Evolutionary conservation across 176 grass and related monocot species (phyloP).

Genomic region (Eragrostis curvula): DNA sequence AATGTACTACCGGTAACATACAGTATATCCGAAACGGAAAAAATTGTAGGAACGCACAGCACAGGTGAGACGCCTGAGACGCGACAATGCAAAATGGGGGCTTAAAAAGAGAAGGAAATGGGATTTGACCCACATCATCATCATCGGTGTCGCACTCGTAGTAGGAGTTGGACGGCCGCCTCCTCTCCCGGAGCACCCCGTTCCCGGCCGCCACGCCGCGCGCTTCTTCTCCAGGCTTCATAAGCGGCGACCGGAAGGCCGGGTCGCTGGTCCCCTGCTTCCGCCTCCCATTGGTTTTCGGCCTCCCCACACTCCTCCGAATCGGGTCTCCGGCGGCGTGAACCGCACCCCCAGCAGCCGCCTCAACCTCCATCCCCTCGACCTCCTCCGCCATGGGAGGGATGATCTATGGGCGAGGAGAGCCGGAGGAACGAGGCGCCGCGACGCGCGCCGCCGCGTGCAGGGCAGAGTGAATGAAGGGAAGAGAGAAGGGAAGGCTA

Average conservation of each 20-base stretch:
- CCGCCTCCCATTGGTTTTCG: background rate
- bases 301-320: background rate
- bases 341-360: background rate
- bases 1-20: too few species aligned
- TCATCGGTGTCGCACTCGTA: background rate
- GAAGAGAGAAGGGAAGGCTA: too few species aligned
- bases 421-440: background rate
- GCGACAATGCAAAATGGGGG: background rate
- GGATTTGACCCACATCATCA: conserved; percentile 20
- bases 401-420: background rate
- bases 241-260: background rate
- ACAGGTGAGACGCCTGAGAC: background rate
- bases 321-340: background rate
- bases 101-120: background rate
- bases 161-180: background rate
- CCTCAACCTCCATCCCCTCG: background rate
- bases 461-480: too few species aligned
- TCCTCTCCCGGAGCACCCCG: background rate
- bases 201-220: conserved; percentile 11
- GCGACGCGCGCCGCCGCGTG: background rate
- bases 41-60: background rate
- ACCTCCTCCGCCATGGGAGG: conserved; percentile 11
- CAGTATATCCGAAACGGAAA: background rate
- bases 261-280: background rate
- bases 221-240: conserved; percentile 6